Percentiles rank a stretch among this genome's conserved stretches.
Conservation (phyloP, 768 basidiomycete species). For the Multifurca ochricompacta region DNA sequence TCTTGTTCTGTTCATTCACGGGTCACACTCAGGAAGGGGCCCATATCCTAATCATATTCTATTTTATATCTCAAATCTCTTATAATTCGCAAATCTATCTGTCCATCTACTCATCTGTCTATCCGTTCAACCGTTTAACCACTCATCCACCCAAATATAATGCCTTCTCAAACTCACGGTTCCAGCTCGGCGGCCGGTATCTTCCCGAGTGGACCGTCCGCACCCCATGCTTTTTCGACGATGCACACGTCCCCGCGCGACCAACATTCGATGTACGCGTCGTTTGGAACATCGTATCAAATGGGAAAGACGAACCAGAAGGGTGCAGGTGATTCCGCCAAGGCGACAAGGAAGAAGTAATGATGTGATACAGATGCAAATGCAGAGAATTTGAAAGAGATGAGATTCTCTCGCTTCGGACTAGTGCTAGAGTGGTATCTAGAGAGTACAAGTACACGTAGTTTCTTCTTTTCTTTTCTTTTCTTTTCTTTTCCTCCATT, state of each 20-base stretch:
- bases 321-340: background rate
- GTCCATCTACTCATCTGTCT: background rate
- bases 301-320: background rate
- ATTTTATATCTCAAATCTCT: background rate
- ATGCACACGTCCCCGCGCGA: constrained; percentile 31
- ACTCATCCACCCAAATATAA: constrained; percentile 5
- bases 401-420: no score
- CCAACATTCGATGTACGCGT: constrained; percentile 28
- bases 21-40: no score
- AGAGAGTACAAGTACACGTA: no score
- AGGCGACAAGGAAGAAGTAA: constrained; percentile 16
- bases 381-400: no score
- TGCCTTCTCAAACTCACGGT: constrained; percentile 28
- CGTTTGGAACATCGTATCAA: constrained; percentile 19
- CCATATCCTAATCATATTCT: background rate
- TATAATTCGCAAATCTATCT: background rate
- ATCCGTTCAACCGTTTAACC: background rate
- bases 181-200: constrained; percentile 25
- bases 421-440: no score
- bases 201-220: constrained; percentile 30
- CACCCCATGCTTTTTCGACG: constrained; percentile 31
- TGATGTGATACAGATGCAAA: background rate
- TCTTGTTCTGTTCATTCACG: no score
- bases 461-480: no score
- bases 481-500: no score